phyloP scores from a whole-genome alignment of 768 basidiomycete species.

The Baorangia bicolor region DNA sequence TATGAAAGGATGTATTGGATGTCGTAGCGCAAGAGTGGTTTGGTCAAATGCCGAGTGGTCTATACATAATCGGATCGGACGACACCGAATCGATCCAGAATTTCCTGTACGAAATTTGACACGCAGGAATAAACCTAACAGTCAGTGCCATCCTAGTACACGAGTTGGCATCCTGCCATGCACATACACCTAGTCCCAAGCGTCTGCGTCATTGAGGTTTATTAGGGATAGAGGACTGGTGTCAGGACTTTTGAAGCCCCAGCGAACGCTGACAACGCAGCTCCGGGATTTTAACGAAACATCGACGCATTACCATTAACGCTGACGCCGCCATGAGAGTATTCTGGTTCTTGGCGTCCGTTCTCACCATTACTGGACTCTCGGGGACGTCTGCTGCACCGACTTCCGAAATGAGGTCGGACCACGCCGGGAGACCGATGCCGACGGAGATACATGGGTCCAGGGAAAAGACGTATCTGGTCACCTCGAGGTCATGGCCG shows the following conservation, averaged over 20 bases:
- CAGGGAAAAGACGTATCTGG: slow-evolving; percentile 11
- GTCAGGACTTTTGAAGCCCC: not conserved
- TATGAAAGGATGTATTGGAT: not conserved
- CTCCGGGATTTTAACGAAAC: not conserved
- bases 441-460: slow-evolving; percentile 13
- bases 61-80: slow-evolving; percentile 2
- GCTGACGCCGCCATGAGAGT: slow-evolving; percentile 4
- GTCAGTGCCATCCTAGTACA: not conserved
- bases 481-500: not conserved
- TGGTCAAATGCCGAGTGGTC: not conserved
- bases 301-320: not conserved
- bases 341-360: not conserved
- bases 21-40: not conserved
- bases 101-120: slow-evolving; percentile 14
- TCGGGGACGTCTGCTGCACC: slow-evolving; percentile 13
- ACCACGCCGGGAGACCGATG: not conserved
- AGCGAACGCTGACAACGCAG: not conserved
- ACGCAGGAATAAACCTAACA: not conserved
- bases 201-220: slow-evolving; percentile 5
- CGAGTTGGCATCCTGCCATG: not conserved
- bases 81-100: not conserved
- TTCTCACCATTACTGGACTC: slow-evolving; percentile 5
- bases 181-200: slow-evolving; percentile 16
- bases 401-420: not conserved
- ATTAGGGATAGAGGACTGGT: not conserved